Evolutionary conservation across 108 stramenopile species (phyloP).

Genomic region (Cyclotella cryptica): DNA sequence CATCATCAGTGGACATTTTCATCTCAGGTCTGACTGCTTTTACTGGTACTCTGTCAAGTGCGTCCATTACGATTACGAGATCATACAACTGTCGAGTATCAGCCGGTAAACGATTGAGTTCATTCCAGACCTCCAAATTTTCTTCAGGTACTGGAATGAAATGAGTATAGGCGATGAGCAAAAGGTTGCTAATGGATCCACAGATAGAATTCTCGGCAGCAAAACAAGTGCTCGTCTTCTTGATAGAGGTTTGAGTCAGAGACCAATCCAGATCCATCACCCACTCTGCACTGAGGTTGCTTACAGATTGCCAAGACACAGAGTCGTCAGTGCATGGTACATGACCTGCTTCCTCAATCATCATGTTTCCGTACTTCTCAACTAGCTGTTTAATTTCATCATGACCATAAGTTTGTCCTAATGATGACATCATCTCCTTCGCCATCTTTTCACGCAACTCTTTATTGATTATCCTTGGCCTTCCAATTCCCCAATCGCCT

Average conservation of each 20-base stretch:
- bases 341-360: not conserved
- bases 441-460: not conserved
- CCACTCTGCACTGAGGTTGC: constrained; percentile 2
- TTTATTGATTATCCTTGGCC: not conserved
- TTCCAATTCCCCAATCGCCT: not conserved
- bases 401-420: not conserved
- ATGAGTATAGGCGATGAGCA: constrained; percentile 8
- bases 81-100: constrained; percentile 5
- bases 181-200: not conserved
- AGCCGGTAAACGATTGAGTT: not conserved
- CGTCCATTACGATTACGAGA: not conserved
- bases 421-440: not conserved
- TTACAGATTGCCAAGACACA: not conserved
- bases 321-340: not conserved
- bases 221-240: constrained; percentile 7
- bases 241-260: not conserved
- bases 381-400: not conserved
- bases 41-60: constrained; percentile 1
- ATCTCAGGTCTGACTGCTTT: constrained; percentile 9
- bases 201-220: constrained; percentile 19
- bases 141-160: not conserved
- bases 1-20: constrained; percentile 26
- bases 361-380: not conserved
- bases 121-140: not conserved
- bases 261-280: not conserved